Conservation (phyloP, 2,329 filamentous ascomycete genomes). For the Nectriaceae sp. region DNA sequence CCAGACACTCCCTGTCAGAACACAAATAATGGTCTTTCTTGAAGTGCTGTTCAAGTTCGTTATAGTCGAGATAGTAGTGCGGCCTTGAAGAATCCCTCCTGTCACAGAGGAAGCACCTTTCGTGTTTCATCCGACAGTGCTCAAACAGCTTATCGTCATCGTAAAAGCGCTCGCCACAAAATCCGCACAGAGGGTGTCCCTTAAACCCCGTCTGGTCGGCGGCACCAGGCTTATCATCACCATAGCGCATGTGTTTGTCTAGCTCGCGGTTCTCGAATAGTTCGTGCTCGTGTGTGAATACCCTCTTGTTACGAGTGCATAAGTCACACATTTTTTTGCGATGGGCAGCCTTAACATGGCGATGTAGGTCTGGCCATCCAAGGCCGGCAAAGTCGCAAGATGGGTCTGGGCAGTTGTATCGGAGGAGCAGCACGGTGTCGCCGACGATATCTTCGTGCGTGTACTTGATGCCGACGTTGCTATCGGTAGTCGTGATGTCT, state of each 20-base stretch:
- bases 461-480: slow-evolving; percentile 89
- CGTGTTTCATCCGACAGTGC: slow-evolving; percentile 92
- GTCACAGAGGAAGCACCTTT: slow-evolving; percentile 94
- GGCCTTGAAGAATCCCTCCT: slow-evolving; percentile 68
- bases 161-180: slow-evolving; percentile 91
- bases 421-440: slow-evolving; percentile 82
- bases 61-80: slow-evolving; percentile 90
- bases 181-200: slow-evolving; percentile 91
- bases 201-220: slow-evolving; percentile 94
- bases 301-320: slow-evolving; percentile 91
- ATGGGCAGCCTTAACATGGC: slow-evolving; percentile 83
- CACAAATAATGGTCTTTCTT: slow-evolving; percentile 85
- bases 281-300: slow-evolving; percentile 97
- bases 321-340: slow-evolving; percentile 89
- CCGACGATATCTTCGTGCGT: slow-evolving; percentile 86
- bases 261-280: slow-evolving; percentile 82
- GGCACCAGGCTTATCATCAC: slow-evolving; percentile 88
- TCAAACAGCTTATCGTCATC: slow-evolving; percentile 93
- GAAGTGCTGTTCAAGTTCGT: slow-evolving; percentile 85
- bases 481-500: slow-evolving; percentile 78
- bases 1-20: slow-evolving; percentile 80
- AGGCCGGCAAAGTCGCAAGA: slow-evolving; percentile 81
- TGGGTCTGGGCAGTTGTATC: slow-evolving; percentile 91
- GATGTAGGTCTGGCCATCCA: slow-evolving; percentile 57
- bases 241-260: slow-evolving; percentile 83